These are phyloP conservation scores for Plasmodium cynomolgi DNA, from an alignment of 169 alveolate genomes.

Conservation along the genomic window DNA sequence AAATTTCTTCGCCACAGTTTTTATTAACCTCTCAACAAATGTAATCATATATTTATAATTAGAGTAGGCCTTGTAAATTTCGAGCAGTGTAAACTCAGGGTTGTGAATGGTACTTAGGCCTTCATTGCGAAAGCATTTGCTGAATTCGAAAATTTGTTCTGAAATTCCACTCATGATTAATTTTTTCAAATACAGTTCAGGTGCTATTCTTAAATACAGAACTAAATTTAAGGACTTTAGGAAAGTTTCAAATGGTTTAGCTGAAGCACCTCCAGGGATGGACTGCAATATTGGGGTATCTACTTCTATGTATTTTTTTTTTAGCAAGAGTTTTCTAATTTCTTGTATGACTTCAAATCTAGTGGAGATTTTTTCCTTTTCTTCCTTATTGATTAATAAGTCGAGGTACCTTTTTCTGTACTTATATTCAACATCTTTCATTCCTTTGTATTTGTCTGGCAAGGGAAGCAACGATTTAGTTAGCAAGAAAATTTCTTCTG, in stretches of 20 bases:
- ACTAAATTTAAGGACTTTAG: slow-evolving; percentile 92
- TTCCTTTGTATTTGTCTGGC: slow-evolving; percentile 78
- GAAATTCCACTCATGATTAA: slow-evolving; percentile 93
- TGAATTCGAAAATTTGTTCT: slow-evolving; percentile 93
- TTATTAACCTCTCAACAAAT: slow-evolving; percentile 91
- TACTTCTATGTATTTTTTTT: slow-evolving; percentile 90
- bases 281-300: slow-evolving; percentile 95
- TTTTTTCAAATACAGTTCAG: slow-evolving; percentile 94
- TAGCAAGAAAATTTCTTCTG: slow-evolving; percentile 42
- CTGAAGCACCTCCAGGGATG: slow-evolving; percentile 95
- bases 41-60: slow-evolving; percentile 94
- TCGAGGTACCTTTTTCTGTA: slow-evolving; percentile 90
- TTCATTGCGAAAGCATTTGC: slow-evolving; percentile 96
- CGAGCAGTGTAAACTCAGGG: slow-evolving; percentile 95
- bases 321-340: slow-evolving; percentile 83
- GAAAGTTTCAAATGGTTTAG: slow-evolving; percentile 93
- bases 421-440: slow-evolving; percentile 86
- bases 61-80: slow-evolving; percentile 94
- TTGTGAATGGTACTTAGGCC: slow-evolving; percentile 92
- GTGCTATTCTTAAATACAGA: slow-evolving; percentile 94
- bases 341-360: slow-evolving; percentile 85
- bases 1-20: slow-evolving; percentile 77
- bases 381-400: slow-evolving; percentile 83
- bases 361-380: slow-evolving; percentile 83
- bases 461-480: slow-evolving; percentile 56